A percentile compares a stretch with the other conserved stretches of the same genome.
phyloP scores from a whole-genome alignment of 371 early-diverging fungal genomes.

The Smittium mucronatum region DNA sequence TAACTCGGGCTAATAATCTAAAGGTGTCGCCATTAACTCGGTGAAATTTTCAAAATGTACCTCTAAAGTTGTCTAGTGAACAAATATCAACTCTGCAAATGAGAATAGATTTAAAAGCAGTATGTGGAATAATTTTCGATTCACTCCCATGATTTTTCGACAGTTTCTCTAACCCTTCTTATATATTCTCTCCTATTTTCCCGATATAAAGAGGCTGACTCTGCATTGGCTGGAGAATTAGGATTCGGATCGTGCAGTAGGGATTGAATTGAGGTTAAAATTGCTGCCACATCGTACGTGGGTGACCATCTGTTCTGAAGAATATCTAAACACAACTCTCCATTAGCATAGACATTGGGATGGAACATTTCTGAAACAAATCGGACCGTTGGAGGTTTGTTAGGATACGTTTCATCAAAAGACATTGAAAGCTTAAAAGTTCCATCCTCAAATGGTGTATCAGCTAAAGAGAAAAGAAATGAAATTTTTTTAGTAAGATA shows the following conservation, averaged over 20 bases:
- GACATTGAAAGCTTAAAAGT: conserved; percentile 92
- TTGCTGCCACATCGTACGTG: conserved; percentile 92
- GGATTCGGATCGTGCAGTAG: conserved; percentile 98
- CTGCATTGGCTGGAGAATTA: conserved; percentile 95
- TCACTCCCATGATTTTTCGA: conserved; percentile 59
- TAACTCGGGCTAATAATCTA: too few species aligned
- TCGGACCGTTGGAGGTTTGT: conserved; percentile 95
- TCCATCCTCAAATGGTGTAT: conserved; percentile 99
- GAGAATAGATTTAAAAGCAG: too few species aligned
- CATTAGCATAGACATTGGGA: conserved; percentile 97
- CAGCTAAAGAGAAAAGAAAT: conserved; percentile 39
- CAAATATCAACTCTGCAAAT: too few species aligned
- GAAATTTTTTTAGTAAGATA: neutral
- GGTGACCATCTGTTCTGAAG: conserved; percentile 97
- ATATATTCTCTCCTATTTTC: conserved; percentile 91
- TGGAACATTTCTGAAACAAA: conserved; percentile 98
- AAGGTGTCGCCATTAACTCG: too few species aligned
- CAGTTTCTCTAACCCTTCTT: conserved; percentile 83
- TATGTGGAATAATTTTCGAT: too few species aligned
- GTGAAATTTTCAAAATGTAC: too few species aligned
- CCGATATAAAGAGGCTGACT: conserved; percentile 89
- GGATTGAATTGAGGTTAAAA: conserved; percentile 93
- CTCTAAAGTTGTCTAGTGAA: too few species aligned
- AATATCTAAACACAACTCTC: conserved; percentile 98
- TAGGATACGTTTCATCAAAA: conserved; percentile 97